Base-by-base conservation (phyloP, 2,329 filamentous ascomycete genomes). In the Cercospora sp. region DNA sequence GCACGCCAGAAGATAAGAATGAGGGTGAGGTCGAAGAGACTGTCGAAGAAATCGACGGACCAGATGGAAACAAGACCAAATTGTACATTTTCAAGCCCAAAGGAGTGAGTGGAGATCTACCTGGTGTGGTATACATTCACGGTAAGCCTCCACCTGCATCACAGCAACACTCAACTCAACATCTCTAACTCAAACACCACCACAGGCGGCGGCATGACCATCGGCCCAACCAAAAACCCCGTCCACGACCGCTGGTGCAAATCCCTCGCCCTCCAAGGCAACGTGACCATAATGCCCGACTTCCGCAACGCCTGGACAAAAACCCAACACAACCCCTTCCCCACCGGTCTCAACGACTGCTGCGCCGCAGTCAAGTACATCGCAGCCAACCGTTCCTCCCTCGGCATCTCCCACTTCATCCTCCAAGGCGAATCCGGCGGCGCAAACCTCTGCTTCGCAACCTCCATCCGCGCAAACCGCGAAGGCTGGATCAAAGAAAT, bases 231-330 rank as follows among this genome's bases (percentile, higher is more conserved):
- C 8, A 57, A 43, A 28, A 74, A 70, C 53, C 68, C 65, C 69
- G 69, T 75, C 7, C 76, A 78, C 64, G 53, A 64, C n/a, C 70
- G 71, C 16, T 77, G 74, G 75, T 65, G 66, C 26, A 73, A 59
- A 34, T 74, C 74, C 1, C 70, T 77, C 28, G 76, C 74, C 7
- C 49, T 70, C 1, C 57, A 69, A 37, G 74, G 74, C n/a, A 45
- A 72, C 7, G 57, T 76, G 8, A 69, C 63, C 5, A 72, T 78
- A 21, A 68, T 69, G 30, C 68, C 75, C 61, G 76, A 78, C 67
- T 79, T 76, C 70, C 77, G 77, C 67, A 79, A 78, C 61, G 77
- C 77, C 43, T 76, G 69, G 58, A 75, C 66, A 66, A 74, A 69
- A 13, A 28, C 67, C 9, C 62, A 70, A 10, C 69, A 73, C 66